Base-by-base conservation (phyloP, 208 protist genomes). In the Trichomonas gallinae region DNA sequence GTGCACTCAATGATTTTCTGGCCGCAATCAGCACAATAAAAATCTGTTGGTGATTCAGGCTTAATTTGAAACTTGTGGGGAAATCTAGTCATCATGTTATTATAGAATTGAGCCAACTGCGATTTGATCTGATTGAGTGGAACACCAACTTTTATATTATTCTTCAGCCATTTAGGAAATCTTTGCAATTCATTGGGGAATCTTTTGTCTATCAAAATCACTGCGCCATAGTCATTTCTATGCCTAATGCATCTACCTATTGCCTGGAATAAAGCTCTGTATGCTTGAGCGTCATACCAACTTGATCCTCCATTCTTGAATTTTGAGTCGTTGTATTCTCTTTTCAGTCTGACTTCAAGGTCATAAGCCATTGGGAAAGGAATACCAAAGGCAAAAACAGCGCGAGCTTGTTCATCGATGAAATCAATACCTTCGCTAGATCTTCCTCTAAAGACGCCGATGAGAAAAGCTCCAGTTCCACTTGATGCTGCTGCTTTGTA, bases 231-330 rank as follows among this genome's bases (percentile, higher is more conserved):
- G 31, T 93, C 87, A 26, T 51, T 51, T 51, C 21, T 34, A 36
- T 93, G 87, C 38, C 87, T 48, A 17, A 93, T 93, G 15, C 87
- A 93, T 38, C 87, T 23, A 26, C 87, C 87, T 38, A 44, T 51
- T 51, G 87, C 87, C 15, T 93, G 87, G n/a, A 93, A 93, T 36
- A 93, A 31, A 10, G 44, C 44, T 26, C 87, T 34, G 46, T 93
- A 93, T n/a, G 87, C 87, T 51, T 93, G 87, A 15, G 87, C 17
- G 38, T 93, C 87, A 51, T 93, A 93, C 87, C 87, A 93, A 89
- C 40, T 89, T 4, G 46, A 17, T 51, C 44, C 44, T 51, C 21
- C 17, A 15, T 21, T 93, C 9, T 42, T 13, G 13, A 51, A 34
- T 38, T 21, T 34, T 1, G 44, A 42, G 17, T 93, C 87, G 15